Conservation (phyloP, 306 rosid species). For the Cicer judaicum region DNA sequence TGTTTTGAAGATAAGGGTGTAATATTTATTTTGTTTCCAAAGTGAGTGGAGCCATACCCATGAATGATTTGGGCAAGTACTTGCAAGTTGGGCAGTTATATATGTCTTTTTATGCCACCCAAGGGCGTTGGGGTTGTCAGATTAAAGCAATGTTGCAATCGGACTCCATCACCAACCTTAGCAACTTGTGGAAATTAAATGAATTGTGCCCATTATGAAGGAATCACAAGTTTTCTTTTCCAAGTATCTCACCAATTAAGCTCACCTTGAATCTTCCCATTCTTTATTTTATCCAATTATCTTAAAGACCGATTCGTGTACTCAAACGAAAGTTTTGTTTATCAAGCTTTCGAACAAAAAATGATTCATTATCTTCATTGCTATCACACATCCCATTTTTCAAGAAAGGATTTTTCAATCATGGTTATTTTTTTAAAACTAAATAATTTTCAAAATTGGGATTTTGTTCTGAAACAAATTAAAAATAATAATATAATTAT, state of each 20-base stretch:
- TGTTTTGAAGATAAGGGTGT: conserved; percentile 33
- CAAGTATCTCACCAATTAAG: background rate
- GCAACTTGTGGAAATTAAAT: conserved; percentile 31
- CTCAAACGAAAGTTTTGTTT: conserved; percentile 10
- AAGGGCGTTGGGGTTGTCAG: conserved; percentile 37
- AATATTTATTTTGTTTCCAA: background rate
- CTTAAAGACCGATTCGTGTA: background rate
- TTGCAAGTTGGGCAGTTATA: conserved; percentile 37
- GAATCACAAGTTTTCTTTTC: conserved; percentile 10
- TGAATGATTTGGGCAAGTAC: conserved; percentile 30
- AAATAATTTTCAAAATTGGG: too few species aligned
- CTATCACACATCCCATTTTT: conserved; percentile 37
- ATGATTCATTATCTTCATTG: conserved; percentile 23
- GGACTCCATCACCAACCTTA: background rate
- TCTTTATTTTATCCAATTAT: conserved; percentile 19
- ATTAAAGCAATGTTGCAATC: conserved; percentile 44
- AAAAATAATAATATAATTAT: too few species aligned
- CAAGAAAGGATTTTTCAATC: background rate
- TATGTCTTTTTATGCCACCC: conserved; percentile 14
- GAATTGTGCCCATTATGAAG: conserved; percentile 22
- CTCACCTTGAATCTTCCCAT: conserved; percentile 26
- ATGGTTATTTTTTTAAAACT: too few species aligned
- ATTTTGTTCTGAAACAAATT: too few species aligned
- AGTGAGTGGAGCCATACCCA: conserved; percentile 36
- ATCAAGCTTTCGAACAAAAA: background rate